Evolutionary conservation across 2,329 filamentous ascomycete species (phyloP), one percentile per base, ranked within the genome.

Genomic region (Ophiocordyceps robertsii): DNA sequence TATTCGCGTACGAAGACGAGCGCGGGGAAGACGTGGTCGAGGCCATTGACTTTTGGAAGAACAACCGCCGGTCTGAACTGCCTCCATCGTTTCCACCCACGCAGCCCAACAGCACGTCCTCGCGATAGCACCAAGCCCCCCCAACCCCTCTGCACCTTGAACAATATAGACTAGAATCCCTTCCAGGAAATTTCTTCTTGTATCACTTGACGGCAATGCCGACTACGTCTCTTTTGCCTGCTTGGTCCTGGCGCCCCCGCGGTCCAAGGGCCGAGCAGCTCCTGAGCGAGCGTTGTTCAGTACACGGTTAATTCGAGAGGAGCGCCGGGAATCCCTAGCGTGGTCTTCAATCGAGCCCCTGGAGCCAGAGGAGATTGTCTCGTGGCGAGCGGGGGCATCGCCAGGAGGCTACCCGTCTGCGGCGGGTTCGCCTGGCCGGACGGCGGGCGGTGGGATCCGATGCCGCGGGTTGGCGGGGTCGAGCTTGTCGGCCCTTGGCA

Each of bases 1-100:
- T 98, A 41, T 96, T 95, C 64, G 90, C 92, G 39, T 95, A 95
- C 60, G 92, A 98, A 68, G 90, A 96, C 56, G 92, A 98, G 61
- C 71, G 78, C 50, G 90, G 92, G 52, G 86, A 93, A 58, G 92
- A 98, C 58, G 81, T 95, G 41, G 84, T 98, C 49, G 88, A 92
- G 53, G 88, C 87, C 48, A 77, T 98, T 58, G 92, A 98, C 66
- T 98, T 98, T 69, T 98, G 90, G 90, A 86, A 80, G 67, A 80
- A 69, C 52, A 75, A 69, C 54, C 64, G 72, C 46, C 68, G 66
- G 48, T 74, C 70, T 4, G 69, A 70, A 37, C 43, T 60, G 43
- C 51, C 54, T 37, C 37, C 49, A 11, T 19, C 47, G 16, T 38
- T n/a, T n/a, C n/a, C 45, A 21, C 6, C 41, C 8, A 14, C 43